phyloP scores from a whole-genome alignment of 106 monocot genomes.

The Apostasia shenzhenica region DNA sequence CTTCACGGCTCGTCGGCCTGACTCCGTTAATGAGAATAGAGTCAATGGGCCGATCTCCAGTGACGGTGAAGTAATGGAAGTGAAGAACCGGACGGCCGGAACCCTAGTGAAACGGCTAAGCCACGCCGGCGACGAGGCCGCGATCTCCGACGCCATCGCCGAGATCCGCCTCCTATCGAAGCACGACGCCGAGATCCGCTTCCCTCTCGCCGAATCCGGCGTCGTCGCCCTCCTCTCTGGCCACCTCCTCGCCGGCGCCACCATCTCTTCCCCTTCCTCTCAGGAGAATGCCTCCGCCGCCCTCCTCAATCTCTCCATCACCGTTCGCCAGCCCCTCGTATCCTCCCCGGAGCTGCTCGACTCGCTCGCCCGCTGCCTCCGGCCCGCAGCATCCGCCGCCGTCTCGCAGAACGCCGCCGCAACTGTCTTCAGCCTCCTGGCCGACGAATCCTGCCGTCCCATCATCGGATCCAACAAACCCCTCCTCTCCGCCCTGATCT shows the following conservation, averaged over 20 bases:
- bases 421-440: constrained; percentile 52
- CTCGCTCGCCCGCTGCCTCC: constrained; percentile 37
- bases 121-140: constrained; percentile 4
- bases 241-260: constrained; percentile 16
- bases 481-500: constrained; percentile 27
- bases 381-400: constrained; percentile 9
- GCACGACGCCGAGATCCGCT: constrained; percentile 48
- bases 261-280: background rate
- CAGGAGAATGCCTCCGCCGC: constrained; percentile 56
- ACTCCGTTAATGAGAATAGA: too few species aligned
- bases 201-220: constrained; percentile 41
- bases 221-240: constrained; percentile 39
- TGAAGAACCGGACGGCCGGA: constrained; percentile 37
- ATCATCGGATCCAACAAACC: constrained; percentile 3
- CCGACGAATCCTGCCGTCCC: constrained; percentile 47
- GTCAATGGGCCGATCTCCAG: too few species aligned
- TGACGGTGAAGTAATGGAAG: constrained; percentile 25
- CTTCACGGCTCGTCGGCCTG: too few species aligned
- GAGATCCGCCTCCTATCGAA: constrained; percentile 48
- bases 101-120: constrained; percentile 29
- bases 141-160: constrained; percentile 18
- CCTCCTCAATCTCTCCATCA: constrained; percentile 72
- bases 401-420: constrained; percentile 61
- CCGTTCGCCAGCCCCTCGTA: constrained; percentile 49
- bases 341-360: constrained; percentile 56